These are phyloP conservation scores for Pestalotiopsis sp. DNA, from an alignment of 2,329 filamentous ascomycete genomes.

Conservation along the genomic window DNA sequence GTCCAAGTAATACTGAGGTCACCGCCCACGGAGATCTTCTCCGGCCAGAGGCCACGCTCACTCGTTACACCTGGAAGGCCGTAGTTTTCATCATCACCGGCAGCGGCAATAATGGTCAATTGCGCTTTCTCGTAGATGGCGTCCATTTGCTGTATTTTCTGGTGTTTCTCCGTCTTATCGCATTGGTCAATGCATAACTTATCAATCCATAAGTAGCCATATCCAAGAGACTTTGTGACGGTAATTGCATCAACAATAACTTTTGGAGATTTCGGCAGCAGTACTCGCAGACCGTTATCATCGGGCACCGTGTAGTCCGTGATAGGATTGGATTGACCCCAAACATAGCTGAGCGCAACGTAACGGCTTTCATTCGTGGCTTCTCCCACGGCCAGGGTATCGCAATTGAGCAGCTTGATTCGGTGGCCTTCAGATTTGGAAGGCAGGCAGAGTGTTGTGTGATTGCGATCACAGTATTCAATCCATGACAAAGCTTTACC, in stretches of 20 bases:
- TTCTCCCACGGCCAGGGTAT: background rate
- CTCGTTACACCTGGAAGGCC: background rate
- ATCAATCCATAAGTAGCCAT: slow-evolving; percentile 19
- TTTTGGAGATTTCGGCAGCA: background rate
- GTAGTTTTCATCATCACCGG: background rate
- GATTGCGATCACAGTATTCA: background rate
- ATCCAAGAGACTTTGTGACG: slow-evolving; percentile 15
- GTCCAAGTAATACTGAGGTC: background rate
- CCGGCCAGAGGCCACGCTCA: background rate
- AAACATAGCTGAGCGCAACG: slow-evolving; percentile 5
- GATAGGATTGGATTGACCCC: background rate
- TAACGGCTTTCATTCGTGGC: background rate
- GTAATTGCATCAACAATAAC: background rate
- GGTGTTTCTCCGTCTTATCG: background rate
- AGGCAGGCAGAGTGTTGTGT: background rate
- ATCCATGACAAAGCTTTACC: background rate
- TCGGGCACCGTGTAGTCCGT: background rate
- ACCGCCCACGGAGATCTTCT: background rate
- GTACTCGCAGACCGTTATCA: background rate
- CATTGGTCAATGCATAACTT: slow-evolving; percentile 6
- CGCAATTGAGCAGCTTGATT: background rate
- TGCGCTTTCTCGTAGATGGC: slow-evolving; percentile 1
- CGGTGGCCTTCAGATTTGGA: background rate
- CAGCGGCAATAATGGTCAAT: slow-evolving; percentile 10
- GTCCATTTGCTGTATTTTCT: slow-evolving; percentile 7